A percentile compares a stretch with the other conserved stretches of the same genome.
Conservation (phyloP, 2,329 filamentous ascomycete species). For the Hymenoscyphus repandus region DNA sequence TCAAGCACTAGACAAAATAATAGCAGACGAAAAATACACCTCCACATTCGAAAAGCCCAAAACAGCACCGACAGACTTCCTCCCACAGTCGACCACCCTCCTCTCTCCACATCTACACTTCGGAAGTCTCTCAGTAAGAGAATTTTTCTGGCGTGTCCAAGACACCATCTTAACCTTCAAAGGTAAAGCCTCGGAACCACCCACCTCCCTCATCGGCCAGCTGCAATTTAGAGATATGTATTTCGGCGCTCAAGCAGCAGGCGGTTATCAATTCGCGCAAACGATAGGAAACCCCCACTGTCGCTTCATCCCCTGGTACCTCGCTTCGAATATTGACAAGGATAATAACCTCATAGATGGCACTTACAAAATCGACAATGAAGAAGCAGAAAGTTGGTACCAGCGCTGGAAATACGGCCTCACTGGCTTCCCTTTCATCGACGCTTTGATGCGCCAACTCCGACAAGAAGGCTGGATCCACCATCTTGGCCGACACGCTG, state of each 20-base stretch:
- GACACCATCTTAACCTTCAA: slow-evolving; percentile 55
- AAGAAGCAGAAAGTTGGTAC: slow-evolving; percentile 60
- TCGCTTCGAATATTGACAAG: slow-evolving; percentile 52
- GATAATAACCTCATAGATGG: slow-evolving; percentile 46
- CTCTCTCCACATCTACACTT: slow-evolving; percentile 72
- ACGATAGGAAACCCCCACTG: slow-evolving; percentile 60
- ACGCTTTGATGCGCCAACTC: slow-evolving; percentile 74
- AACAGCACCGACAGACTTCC: slow-evolving; percentile 68
- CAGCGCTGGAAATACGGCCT: slow-evolving; percentile 61
- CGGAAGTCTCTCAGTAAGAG: slow-evolving; percentile 62
- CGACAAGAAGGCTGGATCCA: slow-evolving; percentile 72
- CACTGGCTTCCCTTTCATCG: slow-evolving; percentile 77
- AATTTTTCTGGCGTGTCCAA: slow-evolving; percentile 68
- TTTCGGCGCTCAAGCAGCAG: slow-evolving; percentile 67
- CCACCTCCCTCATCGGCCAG: slow-evolving; percentile 67
- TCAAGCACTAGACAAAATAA: slow-evolving; percentile 50
- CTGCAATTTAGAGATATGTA: slow-evolving; percentile 80
- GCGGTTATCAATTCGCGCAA: slow-evolving; percentile 60
- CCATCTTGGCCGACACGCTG: slow-evolving; percentile 70
- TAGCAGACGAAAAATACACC: slow-evolving; percentile 59
- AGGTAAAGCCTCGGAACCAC: slow-evolving; percentile 50
- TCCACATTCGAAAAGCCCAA: slow-evolving; percentile 73
- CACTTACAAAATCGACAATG: slow-evolving; percentile 58
- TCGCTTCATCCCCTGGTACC: slow-evolving; percentile 75
- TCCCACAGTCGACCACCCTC: slow-evolving; percentile 67